Base-by-base conservation (phyloP, 768 basidiomycete genomes). In the Lanmaoa pseudosensibilis region DNA sequence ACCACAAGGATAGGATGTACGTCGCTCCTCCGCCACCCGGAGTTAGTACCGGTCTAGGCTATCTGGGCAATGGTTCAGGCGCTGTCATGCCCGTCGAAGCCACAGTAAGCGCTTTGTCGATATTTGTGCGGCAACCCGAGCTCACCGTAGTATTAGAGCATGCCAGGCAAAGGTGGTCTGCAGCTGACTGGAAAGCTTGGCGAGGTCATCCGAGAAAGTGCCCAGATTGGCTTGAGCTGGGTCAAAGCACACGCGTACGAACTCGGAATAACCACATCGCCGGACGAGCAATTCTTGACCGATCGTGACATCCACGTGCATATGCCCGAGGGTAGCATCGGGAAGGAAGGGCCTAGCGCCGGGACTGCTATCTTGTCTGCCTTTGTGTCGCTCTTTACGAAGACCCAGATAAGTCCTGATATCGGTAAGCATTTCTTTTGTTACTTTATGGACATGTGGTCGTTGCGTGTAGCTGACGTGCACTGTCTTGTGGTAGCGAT, bases 51-150 rank as follows among this genome's bases (percentile, higher is more conserved):
- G 97, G 97, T 18, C 75, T 99, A 4, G 97, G 97, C 4, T 98
- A 98, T 72, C 77, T 96, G 25, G 96, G 96, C 2, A 98, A 98
- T 70, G 97, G 97, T 1, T 90, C 89, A 15, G 97, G 97, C 25
- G 90, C 93, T 5, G 92, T 98, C 41, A 96, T 98, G 94, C 95
- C 95, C 19, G 86, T 99, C 30, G 97, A 99, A 75, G 93, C 90
- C 38, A 89, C 89, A 65, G 94, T 94, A 57, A 65, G 86, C 80
- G 18, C 8, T 34, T 46, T 39, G 5, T 18, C 13, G 27, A 18
- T 43, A 34, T 48, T 12, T 15, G 16, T 5, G n/a, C 19, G 10
- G 8, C 16, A 23, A 39, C 13, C 11, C n/a, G 37, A 40, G 32
- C 52, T 58, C 13, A 58, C 38, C 4, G 16, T 11, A 11, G 12